Evolutionary conservation across 2,329 filamentous ascomycete species (phyloP).

Genomic region (Colletotrichum siamense): DNA sequence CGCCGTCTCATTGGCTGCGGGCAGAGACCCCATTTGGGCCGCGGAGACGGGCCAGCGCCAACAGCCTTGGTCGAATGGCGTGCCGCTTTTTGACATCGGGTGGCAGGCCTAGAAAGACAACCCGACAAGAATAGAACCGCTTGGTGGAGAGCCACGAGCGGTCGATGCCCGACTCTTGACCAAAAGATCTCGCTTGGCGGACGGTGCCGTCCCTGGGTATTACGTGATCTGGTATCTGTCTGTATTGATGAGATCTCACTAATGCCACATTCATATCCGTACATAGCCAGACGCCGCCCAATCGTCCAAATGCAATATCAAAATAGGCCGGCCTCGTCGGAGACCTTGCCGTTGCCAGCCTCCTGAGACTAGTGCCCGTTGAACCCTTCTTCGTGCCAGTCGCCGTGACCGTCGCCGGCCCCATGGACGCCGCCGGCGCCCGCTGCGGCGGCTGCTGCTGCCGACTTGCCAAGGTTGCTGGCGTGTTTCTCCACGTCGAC

Average conservation of each 20-base stretch:
- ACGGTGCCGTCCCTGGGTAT: not conserved
- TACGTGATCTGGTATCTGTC: not conserved
- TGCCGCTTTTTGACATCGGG: not conserved
- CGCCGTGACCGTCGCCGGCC: constrained; percentile 46
- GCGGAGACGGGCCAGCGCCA: constrained; percentile 8
- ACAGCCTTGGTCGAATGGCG: not conserved
- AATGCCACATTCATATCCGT: constrained; percentile 1
- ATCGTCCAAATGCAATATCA: constrained; percentile 2
- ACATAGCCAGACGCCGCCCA: not conserved
- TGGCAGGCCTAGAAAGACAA: constrained; percentile 4
- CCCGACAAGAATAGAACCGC: constrained; percentile 3
- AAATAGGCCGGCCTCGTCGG: not conserved
- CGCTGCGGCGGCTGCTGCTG: constrained; percentile 46
- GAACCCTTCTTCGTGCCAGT: constrained; percentile 71
- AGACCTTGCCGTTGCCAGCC: not conserved
- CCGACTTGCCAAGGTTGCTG: constrained; percentile 57
- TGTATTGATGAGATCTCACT: constrained; percentile 2
- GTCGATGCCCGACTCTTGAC: not conserved
- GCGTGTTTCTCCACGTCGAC: constrained; percentile 68
- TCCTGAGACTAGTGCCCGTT: constrained; percentile 36
- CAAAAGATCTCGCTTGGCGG: not conserved
- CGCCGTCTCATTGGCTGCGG: not conserved
- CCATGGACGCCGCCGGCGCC: constrained; percentile 33
- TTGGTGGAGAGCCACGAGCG: not conserved
- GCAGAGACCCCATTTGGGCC: not conserved